Percentiles rank a stretch among this genome's conserved stretches.
Conservation (phyloP, 164 flowering plant species). For the Houttuynia cordata region DNA sequence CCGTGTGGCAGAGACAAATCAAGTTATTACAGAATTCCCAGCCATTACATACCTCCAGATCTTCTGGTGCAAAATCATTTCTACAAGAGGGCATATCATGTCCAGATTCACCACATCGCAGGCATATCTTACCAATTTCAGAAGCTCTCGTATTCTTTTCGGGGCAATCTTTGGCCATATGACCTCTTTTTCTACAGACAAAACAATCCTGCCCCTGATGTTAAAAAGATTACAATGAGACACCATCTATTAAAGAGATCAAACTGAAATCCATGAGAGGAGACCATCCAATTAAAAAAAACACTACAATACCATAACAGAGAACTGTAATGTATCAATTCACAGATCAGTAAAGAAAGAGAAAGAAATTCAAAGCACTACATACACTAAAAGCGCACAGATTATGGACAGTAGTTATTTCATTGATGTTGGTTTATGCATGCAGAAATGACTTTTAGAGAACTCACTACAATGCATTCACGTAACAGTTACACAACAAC, state of each 20-base stretch:
- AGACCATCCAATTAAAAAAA: too few species aligned
- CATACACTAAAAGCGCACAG: too few species aligned
- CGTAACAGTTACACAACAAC: too few species aligned
- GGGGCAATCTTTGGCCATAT: constrained; percentile 74
- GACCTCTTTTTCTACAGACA: constrained; percentile 74
- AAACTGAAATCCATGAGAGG: not conserved
- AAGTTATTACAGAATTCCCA: not conserved
- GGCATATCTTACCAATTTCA: constrained; percentile 34
- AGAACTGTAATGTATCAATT: not conserved
- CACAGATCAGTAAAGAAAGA: too few species aligned
- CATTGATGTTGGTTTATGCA: too few species aligned
- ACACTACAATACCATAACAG: too few species aligned
- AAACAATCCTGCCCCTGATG: constrained; percentile 56
- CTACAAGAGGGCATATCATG: constrained; percentile 49
- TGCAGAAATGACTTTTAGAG: too few species aligned
- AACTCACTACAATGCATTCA: too few species aligned
- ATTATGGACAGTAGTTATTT: too few species aligned
- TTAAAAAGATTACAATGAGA: constrained; percentile 2
- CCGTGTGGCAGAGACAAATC: not conserved
- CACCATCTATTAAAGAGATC: not conserved
- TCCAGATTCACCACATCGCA: constrained; percentile 62
- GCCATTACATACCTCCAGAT: constrained; percentile 56
- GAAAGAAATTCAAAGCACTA: too few species aligned
- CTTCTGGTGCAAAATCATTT: constrained; percentile 33
- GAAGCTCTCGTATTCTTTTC: constrained; percentile 21